Percentiles rank a stretch among this genome's conserved stretches.
Conservation (phyloP, 116 monocot genomes). For the Iris pallida region DNA sequence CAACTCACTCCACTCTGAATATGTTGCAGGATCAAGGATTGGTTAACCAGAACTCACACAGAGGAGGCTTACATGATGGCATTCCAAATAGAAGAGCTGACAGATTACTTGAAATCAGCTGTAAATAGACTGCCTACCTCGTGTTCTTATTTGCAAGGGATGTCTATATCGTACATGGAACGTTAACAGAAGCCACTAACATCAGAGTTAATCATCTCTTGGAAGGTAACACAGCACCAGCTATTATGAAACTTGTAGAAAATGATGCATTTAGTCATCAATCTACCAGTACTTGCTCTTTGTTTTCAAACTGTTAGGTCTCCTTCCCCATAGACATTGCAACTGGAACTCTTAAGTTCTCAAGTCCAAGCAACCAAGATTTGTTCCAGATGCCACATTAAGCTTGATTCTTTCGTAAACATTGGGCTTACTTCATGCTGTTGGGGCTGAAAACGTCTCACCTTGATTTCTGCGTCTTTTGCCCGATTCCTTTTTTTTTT, state of each 20-base stretch:
- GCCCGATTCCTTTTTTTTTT: too few species aligned
- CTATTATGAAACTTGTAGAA: neutral
- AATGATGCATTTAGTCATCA: neutral
- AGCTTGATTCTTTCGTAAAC: too few species aligned
- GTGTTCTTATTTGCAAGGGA: constrained; percentile 58
- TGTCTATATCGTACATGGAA: constrained; percentile 64
- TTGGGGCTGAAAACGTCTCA: too few species aligned
- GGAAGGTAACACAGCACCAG: too few species aligned
- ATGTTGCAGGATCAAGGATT: constrained; percentile 42
- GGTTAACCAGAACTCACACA: constrained; percentile 42
- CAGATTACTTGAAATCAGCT: constrained; percentile 32
- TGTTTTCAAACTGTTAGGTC: too few species aligned
- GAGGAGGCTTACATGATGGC: constrained; percentile 84
- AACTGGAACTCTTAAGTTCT: too few species aligned
- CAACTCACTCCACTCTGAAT: neutral
- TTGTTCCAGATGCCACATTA: too few species aligned
- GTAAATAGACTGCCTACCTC: constrained; percentile 43
- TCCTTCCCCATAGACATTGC: too few species aligned
- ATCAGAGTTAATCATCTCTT: neutral
- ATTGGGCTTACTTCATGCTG: too few species aligned
- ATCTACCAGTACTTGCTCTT: neutral
- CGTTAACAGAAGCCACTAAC: constrained; percentile 23
- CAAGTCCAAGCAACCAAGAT: too few species aligned
- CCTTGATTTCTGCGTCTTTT: too few species aligned
- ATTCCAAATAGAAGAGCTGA: constrained; percentile 46